Evolutionary conservation across 176 grass and related monocot genomes (phyloP), one percentile per base, ranked within the genome.

Genomic region (Puya raimondii): DNA sequence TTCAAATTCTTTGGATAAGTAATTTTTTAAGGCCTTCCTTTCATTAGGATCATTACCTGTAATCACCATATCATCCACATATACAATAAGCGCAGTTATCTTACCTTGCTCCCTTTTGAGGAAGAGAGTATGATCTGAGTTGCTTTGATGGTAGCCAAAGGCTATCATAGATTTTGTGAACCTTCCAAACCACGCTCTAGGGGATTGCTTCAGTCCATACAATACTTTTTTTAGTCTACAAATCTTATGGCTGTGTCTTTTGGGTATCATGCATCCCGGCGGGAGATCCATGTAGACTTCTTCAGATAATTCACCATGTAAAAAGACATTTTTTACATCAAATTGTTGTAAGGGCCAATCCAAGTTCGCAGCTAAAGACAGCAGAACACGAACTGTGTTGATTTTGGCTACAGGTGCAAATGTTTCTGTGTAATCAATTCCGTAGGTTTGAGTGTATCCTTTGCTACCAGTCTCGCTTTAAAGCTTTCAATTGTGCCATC

Each of bases 171-270:
- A 42, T 51, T 16, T 11, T 53, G 23, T 11, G 16, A 69, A 22
- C 49, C 57, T 69, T 61, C 9, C 23, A 58, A 48, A 78, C 75
- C 65, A 69, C 9, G 65, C 51, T 7, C 64, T 25, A 57, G 49
- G 64, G 0, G 65, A 68, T 20, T 78, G 51, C n/a, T 78, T 78
- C 47, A 78, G 56, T 53, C 51, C 65, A 67, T 78, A 70, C 3
- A 78, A 52, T 27, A 17, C 12, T 17, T 70, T 78, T 2, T 18
- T 78, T 9, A 70, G 13, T 20, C 17, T 78, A 14, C 75, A 78
- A 16, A 78, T 23, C 49, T 65, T 10, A n/a, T n/a, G n/a, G n/a
- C 2, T 48, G 25, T 26, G 14, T 23, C 23, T 23, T 75, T 68
- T 69, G 9, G 15, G 51, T 15, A 48, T 16, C 1, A 42, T 16